phyloP scores from a whole-genome alignment of 2,329 filamentous ascomycete species.

The Botrytis elliptica region DNA sequence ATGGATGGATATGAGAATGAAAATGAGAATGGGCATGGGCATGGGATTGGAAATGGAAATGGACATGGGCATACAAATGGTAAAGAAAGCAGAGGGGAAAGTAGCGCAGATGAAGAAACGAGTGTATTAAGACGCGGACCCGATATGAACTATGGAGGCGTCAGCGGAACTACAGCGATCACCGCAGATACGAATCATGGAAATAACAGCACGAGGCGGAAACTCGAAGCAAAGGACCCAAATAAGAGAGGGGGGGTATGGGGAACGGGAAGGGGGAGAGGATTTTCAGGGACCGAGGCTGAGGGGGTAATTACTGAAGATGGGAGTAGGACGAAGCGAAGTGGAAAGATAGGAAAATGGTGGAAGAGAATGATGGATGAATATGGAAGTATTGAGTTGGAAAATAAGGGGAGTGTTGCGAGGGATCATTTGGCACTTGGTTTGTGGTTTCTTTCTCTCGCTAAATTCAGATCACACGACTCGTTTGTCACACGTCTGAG shows the following conservation, averaged over 20 bases:
- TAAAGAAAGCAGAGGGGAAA: constrained; percentile 25
- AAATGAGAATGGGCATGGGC: neutral
- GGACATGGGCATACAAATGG: constrained; percentile 2
- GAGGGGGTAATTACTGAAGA: constrained; percentile 20
- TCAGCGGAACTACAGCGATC: neutral
- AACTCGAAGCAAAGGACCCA: neutral
- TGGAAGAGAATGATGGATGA: constrained; percentile 50
- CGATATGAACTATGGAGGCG: constrained; percentile 10
- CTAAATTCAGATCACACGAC: constrained; percentile 6
- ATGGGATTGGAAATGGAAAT: neutral
- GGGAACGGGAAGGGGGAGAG: neutral
- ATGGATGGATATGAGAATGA: neutral
- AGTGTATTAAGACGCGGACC: constrained; percentile 39
- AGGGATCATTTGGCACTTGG: constrained; percentile 78
- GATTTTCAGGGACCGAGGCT: neutral
- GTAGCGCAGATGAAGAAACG: constrained; percentile 42
- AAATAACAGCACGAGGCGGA: neutral
- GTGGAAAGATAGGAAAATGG: constrained; percentile 45
- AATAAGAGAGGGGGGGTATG: neutral
- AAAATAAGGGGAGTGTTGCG: constrained; percentile 83
- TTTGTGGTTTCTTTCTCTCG: constrained; percentile 40
- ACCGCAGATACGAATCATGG: neutral
- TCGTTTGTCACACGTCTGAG: neutral
- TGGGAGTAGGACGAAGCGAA: constrained; percentile 24
- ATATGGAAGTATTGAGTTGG: constrained; percentile 64